Percentiles rank a stretch among this genome's conserved stretches.
phyloP scores from a whole-genome alignment of 768 basidiomycete species.

The Lactarius sanguifluus region DNA sequence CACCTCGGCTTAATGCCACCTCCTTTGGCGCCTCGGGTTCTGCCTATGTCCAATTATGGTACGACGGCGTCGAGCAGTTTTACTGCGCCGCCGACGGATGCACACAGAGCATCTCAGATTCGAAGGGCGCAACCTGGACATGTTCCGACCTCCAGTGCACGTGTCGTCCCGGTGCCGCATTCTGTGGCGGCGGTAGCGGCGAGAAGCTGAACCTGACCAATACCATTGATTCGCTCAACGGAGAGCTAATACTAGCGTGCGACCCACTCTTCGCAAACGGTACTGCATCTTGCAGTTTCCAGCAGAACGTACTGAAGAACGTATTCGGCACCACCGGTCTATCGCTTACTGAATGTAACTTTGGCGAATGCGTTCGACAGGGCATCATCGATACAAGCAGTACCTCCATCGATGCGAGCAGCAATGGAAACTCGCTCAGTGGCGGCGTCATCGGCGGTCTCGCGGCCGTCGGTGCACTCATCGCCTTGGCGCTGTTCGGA shows the following conservation, averaged over 20 bases:
- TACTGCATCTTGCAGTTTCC: conserved; percentile 69
- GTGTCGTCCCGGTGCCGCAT: conserved; percentile 66
- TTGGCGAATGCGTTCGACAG: conserved; percentile 89
- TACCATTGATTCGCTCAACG: conserved; percentile 64
- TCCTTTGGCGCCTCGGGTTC: conserved; percentile 55
- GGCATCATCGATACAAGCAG: conserved; percentile 62
- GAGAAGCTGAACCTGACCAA: conserved; percentile 49
- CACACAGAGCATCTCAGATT: conserved; percentile 50
- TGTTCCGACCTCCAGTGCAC: conserved; percentile 75
- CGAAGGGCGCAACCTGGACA: conserved; percentile 55
- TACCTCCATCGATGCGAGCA: conserved; percentile 29
- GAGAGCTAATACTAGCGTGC: conserved; percentile 70
- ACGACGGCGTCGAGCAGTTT: conserved; percentile 85
- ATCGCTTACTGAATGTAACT: conserved; percentile 67
- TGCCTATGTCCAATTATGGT: conserved; percentile 71
- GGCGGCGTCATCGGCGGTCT: conserved; percentile 90
- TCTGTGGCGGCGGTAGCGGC: conserved; percentile 71
- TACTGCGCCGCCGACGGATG: conserved; percentile 76
- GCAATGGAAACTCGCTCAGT: conserved; percentile 49
- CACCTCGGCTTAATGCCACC: conserved; percentile 63
- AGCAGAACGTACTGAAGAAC: conserved; percentile 61
- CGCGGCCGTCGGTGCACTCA: conserved; percentile 73
- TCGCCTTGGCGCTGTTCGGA: conserved; percentile 56
- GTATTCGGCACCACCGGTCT: conserved; percentile 78
- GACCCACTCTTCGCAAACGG: conserved; percentile 45